These are phyloP conservation scores for Pulveroboletus sp. DNA, from an alignment of 1,284 basidiomycete genomes.

Conservation along the genomic window DNA sequence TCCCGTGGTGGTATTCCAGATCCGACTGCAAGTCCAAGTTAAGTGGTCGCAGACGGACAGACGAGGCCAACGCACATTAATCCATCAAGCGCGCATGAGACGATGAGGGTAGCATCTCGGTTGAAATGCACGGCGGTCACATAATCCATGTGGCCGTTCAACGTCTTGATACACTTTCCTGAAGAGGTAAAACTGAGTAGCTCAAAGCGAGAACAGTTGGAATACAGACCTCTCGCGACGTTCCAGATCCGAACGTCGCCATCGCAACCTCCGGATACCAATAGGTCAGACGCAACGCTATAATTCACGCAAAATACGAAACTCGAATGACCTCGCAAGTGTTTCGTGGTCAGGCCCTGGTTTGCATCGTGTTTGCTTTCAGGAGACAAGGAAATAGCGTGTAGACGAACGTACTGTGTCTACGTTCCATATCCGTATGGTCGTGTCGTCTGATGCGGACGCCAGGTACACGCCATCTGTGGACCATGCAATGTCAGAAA, in stretches of 20 bases:
- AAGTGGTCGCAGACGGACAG: not conserved
- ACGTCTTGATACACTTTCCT: conserved; percentile 80
- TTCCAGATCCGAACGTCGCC: conserved; percentile 95
- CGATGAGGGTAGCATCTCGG: conserved; percentile 86
- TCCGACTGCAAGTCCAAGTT: conserved; percentile 58
- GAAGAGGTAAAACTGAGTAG: not conserved
- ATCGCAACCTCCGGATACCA: conserved; percentile 92
- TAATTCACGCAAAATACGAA: conserved; percentile 93
- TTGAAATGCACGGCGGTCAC: conserved; percentile 96
- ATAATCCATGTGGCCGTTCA: conserved; percentile 93
- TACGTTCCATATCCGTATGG: conserved; percentile 84
- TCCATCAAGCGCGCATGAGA: conserved; percentile 90
- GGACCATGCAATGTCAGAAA: conserved; percentile 89
- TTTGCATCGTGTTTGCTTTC: conserved; percentile 4
- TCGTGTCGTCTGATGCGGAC: conserved; percentile 88
- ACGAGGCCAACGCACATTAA: conserved; percentile 78
- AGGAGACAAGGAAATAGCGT: not conserved
- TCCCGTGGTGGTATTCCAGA: conserved; percentile 92
- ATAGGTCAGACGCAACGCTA: conserved; percentile 81
- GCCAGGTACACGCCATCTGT: conserved; percentile 80
- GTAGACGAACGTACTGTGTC: conserved; percentile 57
- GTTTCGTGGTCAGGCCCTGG: conserved; percentile 68
- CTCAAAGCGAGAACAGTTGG: not conserved
- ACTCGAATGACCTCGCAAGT: conserved; percentile 80
- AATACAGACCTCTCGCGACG: conserved; percentile 57